phyloP scores from a whole-genome alignment of 2,329 filamentous ascomycete genomes.

The Diaporthe sp. region DNA sequence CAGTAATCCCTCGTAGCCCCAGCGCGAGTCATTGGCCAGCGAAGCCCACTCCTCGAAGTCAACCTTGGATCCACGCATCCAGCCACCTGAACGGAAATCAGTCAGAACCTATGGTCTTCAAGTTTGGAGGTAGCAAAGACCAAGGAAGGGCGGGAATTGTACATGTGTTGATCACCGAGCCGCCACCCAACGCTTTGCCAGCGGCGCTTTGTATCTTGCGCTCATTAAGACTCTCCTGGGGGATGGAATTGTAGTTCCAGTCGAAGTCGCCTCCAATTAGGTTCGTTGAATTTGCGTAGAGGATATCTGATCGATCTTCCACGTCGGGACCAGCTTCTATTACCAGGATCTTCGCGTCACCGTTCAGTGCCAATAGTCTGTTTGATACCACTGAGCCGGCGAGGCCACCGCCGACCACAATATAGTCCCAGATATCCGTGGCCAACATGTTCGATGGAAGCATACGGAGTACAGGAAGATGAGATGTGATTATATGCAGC shows the following conservation, averaged over 20 bases:
- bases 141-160: not conserved
- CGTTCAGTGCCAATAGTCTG: conserved; percentile 38
- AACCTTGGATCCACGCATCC: conserved; percentile 56
- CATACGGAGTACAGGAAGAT: not conserved
- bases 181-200: conserved; percentile 55
- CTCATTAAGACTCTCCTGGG: conserved; percentile 45
- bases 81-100: conserved; percentile 39
- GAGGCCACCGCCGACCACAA: conserved; percentile 45
- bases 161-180: conserved; percentile 53
- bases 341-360: conserved; percentile 48
- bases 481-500: not conserved
- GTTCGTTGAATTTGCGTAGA: conserved; percentile 44
- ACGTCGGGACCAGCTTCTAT: conserved; percentile 52
- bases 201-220: conserved; percentile 43
- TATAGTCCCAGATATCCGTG: conserved; percentile 44
- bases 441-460: not conserved
- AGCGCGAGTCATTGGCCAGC: conserved; percentile 52
- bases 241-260: conserved; percentile 48
- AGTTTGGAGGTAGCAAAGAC: not conserved
- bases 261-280: conserved; percentile 48
- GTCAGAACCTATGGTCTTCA: not conserved
- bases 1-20: conserved; percentile 56
- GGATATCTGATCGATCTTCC: conserved; percentile 41
- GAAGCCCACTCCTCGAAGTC: conserved; percentile 61
- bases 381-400: conserved; percentile 43